phyloP scores from a whole-genome alignment of 495 filamentous ascomycete genomes.

The Neurospora africana region DNA sequence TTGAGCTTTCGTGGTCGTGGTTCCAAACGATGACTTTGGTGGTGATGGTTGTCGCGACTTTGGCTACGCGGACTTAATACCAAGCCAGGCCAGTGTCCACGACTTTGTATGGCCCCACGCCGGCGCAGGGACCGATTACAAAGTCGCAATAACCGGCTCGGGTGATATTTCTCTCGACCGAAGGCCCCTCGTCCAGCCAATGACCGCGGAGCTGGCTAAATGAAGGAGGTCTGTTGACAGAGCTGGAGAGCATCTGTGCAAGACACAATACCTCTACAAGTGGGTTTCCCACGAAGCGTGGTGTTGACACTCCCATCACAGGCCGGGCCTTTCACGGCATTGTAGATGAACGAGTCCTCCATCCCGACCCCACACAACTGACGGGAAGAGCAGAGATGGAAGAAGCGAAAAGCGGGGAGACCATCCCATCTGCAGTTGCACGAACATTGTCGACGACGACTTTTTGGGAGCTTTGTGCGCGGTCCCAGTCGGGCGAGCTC shows the following conservation, averaged over 20 bases:
- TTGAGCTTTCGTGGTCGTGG: no score
- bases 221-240: constrained; percentile 14
- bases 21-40: no score
- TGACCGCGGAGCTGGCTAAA: constrained; percentile 17
- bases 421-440: not conserved
- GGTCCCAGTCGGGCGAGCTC: not conserved
- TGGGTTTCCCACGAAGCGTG: not conserved
- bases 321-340: not conserved
- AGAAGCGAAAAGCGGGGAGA: not conserved
- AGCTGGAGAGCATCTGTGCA: constrained; percentile 16
- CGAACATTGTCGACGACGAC: not conserved
- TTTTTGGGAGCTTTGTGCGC: not conserved
- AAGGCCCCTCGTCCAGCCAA: constrained; percentile 12
- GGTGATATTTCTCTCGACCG: constrained; percentile 4
- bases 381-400: not conserved
- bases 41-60: no score
- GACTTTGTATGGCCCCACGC: no score
- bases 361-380: not conserved
- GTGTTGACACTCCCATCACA: constrained; percentile 1
- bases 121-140: no score
- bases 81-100: no score
- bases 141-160: no score
- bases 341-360: not conserved
- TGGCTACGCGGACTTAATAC: no score
- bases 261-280: not conserved